Base-by-base conservation (phyloP, 2,329 filamentous ascomycete genomes). In the Tolypocladium sp. region DNA sequence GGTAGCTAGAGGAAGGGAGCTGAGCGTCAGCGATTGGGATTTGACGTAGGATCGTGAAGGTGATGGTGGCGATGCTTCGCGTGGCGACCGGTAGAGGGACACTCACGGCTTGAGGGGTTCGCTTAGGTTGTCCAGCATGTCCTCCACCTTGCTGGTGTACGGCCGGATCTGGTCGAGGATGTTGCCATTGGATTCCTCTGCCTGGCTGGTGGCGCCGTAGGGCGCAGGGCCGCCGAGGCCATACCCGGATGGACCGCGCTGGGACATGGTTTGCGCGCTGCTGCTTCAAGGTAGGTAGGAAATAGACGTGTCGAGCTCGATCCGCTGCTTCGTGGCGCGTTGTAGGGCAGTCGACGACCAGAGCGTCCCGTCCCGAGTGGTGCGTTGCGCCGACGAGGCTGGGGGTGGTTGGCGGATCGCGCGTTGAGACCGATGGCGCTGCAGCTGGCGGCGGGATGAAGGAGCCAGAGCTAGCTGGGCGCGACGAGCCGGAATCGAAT, bases 111-210 rank as follows among this genome's bases (percentile, higher is more conserved):
- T 97, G 66, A 97, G 77, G 55, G 94, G 94, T 71, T 96, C 93
- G 69, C 91, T 89, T 70, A 92, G 66, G 35, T 85, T 90, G 76
- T 97, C 94, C 71, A 99, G 77, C 72, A 90, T 78, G 73, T 99
- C 94, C 79, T 99, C 94, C 66, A 99, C 93, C 83, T 97, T 97
- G 87, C 90, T 96, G 57, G 94, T 99, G 76, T 97, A 92, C 74
- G 92, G 86, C 64, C 94, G 84, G 71, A 99, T 91, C 68, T 91
- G 84, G 74, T 97, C 94, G 67, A 99, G 84, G 60, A 74, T 60
- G 65, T 67, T 67, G 57, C 68, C 70, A 60, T 85, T 91, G 55
- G 88, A 83, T 68, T 92, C 87, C 38, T 71, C 68, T 41, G 62
- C 54, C 51, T 37, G 64, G 77, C 79, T 68, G 78, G 81, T 61